These are phyloP conservation scores for Phytophthora litchii DNA, from an alignment of 352 stramenopile species.

Conservation along the genomic window DNA sequence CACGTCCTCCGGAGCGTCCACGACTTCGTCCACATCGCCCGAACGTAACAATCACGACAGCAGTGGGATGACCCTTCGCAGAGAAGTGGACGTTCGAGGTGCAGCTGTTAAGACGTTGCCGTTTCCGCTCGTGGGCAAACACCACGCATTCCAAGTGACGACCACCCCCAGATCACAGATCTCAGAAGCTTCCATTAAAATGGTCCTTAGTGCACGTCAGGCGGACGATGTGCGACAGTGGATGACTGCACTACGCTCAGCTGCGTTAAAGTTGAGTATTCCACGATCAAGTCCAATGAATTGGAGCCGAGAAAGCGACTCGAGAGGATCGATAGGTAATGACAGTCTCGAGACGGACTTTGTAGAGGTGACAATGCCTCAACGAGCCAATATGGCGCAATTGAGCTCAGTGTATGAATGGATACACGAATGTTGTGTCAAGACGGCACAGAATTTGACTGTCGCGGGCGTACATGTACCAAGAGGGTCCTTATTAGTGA, in stretches of 20 bases:
- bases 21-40: constrained; percentile 9
- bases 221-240: constrained; percentile 53
- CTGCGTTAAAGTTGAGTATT: constrained; percentile 23
- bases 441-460: constrained; percentile 48
- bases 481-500: constrained; percentile 63
- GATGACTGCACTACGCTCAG: constrained; percentile 40
- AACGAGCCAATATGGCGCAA: constrained; percentile 45
- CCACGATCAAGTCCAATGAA: constrained; percentile 12
- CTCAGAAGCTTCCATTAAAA: constrained; percentile 9
- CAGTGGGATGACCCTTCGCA: constrained; percentile 57
- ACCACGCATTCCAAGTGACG: constrained; percentile 66
- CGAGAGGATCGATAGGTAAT: not conserved
- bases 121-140: constrained; percentile 51
- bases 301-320: constrained; percentile 23
- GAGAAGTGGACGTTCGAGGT: constrained; percentile 47
- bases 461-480: constrained; percentile 39
- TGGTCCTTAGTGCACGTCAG: constrained; percentile 59
- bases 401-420: constrained; percentile 59
- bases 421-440: constrained; percentile 56
- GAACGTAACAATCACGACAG: constrained; percentile 7
- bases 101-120: constrained; percentile 48
- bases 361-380: constrained; percentile 35
- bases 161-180: constrained; percentile 16
- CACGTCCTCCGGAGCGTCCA: constrained; percentile 18
- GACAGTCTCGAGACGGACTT: constrained; percentile 37